These are phyloP conservation scores for Globisporangium sylvaticum DNA, from an alignment of 352 stramenopile genomes.

Conservation along the genomic window DNA sequence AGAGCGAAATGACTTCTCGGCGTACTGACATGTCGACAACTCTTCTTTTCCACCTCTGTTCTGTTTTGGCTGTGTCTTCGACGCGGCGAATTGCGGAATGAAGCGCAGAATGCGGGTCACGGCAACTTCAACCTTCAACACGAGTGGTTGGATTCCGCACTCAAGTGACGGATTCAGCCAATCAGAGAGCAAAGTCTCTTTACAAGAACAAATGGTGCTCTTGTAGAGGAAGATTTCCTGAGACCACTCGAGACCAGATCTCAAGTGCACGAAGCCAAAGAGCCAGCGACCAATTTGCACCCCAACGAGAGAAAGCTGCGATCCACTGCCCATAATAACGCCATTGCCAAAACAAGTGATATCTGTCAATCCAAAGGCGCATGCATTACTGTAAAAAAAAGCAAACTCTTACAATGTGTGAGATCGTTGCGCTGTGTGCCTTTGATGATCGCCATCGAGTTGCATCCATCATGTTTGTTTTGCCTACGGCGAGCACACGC, in stretches of 20 bases:
- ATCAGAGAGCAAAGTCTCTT: slow-evolving; percentile 8
- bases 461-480: background rate
- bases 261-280: background rate
- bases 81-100: slow-evolving; percentile 10
- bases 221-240: slow-evolving; percentile 9
- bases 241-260: background rate
- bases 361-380: background rate
- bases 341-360: background rate
- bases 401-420: background rate
- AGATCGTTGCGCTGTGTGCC: background rate
- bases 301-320: no score
- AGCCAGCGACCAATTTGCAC: background rate
- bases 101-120: slow-evolving; percentile 2
- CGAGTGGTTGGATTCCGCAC: slow-evolving; percentile 3
- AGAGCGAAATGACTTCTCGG: slow-evolving; percentile 68
- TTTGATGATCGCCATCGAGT: background rate
- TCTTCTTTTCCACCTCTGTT: background rate
- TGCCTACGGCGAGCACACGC: background rate
- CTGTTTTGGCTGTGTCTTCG: background rate
- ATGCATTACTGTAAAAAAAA: slow-evolving; percentile 4
- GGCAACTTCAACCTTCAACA: slow-evolving; percentile 13
- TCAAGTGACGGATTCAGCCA: slow-evolving; percentile 3
- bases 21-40: slow-evolving; percentile 47
- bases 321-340: background rate
- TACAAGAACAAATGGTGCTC: slow-evolving; percentile 4